Evolutionary conservation across 2,329 filamentous ascomycete genomes (phyloP), one percentile per base, ranked within the genome.

Genomic region (Fusarium palustre): DNA sequence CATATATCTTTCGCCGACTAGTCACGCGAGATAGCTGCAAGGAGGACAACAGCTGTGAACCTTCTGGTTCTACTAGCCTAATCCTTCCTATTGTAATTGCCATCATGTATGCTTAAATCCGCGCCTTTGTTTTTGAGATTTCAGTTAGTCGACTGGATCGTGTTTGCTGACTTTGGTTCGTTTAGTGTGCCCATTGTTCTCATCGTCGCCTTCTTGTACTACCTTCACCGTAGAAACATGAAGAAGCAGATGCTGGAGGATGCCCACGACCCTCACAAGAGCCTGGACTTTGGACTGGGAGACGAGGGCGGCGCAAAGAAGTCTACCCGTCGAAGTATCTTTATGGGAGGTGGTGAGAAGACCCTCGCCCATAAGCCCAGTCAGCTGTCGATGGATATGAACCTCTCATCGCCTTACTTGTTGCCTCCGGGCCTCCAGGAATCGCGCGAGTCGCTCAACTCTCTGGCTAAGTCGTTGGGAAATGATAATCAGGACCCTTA

Each of bases 271-370:
- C 92, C 93, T 71, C 93, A 97, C 80, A 94, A 91, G 76, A 96
- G 93, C 1, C 86, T 98, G 76, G 96, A 99, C 79, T 99, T 97
- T 77, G 96, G 96, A 36, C 81, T 97, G 76, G 93, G 82, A 55
- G 76, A 70, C 84, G 69, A 38, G 6, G 43, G 81, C 18, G 46
- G 46, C 10, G 54, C 20, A 34, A 80, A 79, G 72, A 76, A 75
- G 48, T 69, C 76, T 46, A 76, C 74, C 64, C 78, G 78, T 30
- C 78, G 73, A 73, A 79, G 75, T 54, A 66, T 79, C 25, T 78
- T 81, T 31, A 62, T 74, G 70, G 73, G 73, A 83, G 88, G 85
- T 46, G 85, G 83, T 28, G 85, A 92, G 75, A 89, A 89, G 77
- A 79, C 81, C 24, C 66, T 74, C 36, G 48, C 55, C 39, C 80